phyloP scores from a whole-genome alignment of 73 alveolate species.

The Halteria grandinella region DNA sequence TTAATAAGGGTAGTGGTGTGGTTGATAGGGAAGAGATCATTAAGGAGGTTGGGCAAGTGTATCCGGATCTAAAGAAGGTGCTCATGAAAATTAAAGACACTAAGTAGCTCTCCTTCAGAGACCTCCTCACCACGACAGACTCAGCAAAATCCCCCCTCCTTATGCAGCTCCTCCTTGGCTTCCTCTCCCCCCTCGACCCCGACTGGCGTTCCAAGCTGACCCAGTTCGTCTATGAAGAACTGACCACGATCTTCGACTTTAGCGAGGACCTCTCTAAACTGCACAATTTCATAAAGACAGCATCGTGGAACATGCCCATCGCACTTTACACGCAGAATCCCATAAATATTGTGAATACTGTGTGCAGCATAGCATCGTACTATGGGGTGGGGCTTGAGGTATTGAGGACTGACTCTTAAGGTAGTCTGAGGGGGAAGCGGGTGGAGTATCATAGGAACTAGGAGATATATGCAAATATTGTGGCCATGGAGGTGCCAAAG shows the following conservation, averaged over 20 bases:
- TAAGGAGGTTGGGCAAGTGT: slow-evolving; percentile 34
- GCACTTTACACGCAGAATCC: slow-evolving; percentile 50
- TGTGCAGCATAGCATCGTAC: slow-evolving; percentile 69
- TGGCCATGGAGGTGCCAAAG: not conserved
- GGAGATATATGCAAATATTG: slow-evolving; percentile 42
- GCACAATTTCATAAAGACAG: slow-evolving; percentile 58
- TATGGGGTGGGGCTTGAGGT: slow-evolving; percentile 76
- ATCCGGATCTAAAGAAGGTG: slow-evolving; percentile 38
- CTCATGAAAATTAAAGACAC: slow-evolving; percentile 28
- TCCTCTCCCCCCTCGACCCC: slow-evolving; percentile 65
- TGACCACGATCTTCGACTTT: slow-evolving; percentile 48
- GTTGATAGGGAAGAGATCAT: too few species aligned
- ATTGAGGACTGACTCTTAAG: slow-evolving; percentile 56
- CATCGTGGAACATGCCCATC: slow-evolving; percentile 66
- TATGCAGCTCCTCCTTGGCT: slow-evolving; percentile 50
- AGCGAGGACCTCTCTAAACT: slow-evolving; percentile 55
- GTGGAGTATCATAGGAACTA: slow-evolving; percentile 48
- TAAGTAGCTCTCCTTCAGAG: slow-evolving; percentile 3
- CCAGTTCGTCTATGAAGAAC: slow-evolving; percentile 61
- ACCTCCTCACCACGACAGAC: slow-evolving; percentile 5
- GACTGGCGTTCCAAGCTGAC: slow-evolving; percentile 57
- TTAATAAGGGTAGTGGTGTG: slow-evolving; percentile 58
- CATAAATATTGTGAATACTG: slow-evolving; percentile 62
- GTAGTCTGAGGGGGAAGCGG: slow-evolving; percentile 40
- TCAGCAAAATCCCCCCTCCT: slow-evolving; percentile 33